Percentiles rank a stretch among this genome's conserved stretches.
Evolutionary conservation across 2,329 filamentous ascomycete species (phyloP).

Genomic region (Ophiocordyceps polyrhachis-furcata): DNA sequence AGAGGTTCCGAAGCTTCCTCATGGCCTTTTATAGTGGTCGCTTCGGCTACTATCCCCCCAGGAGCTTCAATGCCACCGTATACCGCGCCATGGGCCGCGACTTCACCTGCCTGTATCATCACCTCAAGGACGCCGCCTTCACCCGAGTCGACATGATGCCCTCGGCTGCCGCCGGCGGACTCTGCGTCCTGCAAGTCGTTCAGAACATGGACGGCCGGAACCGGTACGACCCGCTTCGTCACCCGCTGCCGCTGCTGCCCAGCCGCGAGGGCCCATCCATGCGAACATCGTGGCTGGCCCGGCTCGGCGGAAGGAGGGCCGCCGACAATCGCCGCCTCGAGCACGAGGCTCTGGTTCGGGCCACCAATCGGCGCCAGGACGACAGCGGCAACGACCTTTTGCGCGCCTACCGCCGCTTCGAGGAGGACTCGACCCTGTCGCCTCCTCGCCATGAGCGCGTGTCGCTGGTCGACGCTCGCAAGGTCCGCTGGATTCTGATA

Average conservation of each 20-base stretch:
- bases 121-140: slow-evolving; percentile 45
- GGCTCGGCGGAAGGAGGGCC: slow-evolving; percentile 19
- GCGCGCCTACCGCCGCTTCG: slow-evolving; percentile 49
- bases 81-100: slow-evolving; percentile 46
- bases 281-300: slow-evolving; percentile 22
- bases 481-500: slow-evolving; percentile 60
- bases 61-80: slow-evolving; percentile 22
- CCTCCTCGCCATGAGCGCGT: slow-evolving; percentile 33
- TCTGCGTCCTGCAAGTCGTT: slow-evolving; percentile 52
- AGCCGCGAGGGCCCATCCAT: slow-evolving; percentile 11
- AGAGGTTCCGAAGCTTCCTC: slow-evolving; percentile 53
- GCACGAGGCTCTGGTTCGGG: slow-evolving; percentile 32
- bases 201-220: slow-evolving; percentile 45
- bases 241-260: slow-evolving; percentile 44
- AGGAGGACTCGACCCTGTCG: slow-evolving; percentile 34
- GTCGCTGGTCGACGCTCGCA: slow-evolving; percentile 45
- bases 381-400: slow-evolving; percentile 38
- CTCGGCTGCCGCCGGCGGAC: slow-evolving; percentile 40
- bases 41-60: slow-evolving; percentile 55
- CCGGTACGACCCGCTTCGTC: slow-evolving; percentile 37
- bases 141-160: slow-evolving; percentile 30
- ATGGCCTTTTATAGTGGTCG: slow-evolving; percentile 46
- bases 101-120: slow-evolving; percentile 52
- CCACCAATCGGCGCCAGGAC: slow-evolving; percentile 25
- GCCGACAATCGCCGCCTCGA: slow-evolving; percentile 28